Percentiles rank a stretch among this genome's conserved stretches.
These are phyloP conservation scores for Hansenula anomala DNA, from an alignment of 1,139 yeast species.

Conservation along the genomic window DNA sequence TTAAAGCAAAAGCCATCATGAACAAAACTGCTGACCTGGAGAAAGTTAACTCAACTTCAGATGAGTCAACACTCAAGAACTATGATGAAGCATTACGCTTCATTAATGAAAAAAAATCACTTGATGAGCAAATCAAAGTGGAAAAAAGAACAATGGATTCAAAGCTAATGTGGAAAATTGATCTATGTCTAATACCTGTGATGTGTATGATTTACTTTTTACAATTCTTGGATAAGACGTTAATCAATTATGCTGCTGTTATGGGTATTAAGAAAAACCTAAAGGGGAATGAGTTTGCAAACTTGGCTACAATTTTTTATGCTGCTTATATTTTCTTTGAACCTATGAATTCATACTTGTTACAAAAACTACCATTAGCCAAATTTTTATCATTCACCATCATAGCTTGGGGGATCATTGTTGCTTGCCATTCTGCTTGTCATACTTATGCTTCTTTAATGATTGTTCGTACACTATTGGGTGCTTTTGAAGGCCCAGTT, in stretches of 20 bases:
- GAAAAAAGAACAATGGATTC: not conserved
- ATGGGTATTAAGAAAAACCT: conserved; percentile 42
- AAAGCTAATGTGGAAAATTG: conserved; percentile 12
- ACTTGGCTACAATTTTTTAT: conserved; percentile 21
- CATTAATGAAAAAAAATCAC: not conserved
- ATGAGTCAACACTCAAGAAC: not conserved
- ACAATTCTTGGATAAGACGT: conserved; percentile 41
- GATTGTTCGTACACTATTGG: conserved; percentile 47
- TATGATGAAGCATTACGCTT: conserved; percentile 1
- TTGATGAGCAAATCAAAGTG: not conserved
- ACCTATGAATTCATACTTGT: conserved; percentile 25
- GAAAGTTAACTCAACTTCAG: not conserved
- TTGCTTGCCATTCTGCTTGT: conserved; percentile 47
- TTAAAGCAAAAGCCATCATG: too few relatives aligned
- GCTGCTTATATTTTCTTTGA: conserved; percentile 21
- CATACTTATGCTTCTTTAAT: conserved; percentile 44
- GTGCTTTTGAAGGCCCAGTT: conserved; percentile 50
- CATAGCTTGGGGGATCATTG: conserved; percentile 43
- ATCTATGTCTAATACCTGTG: conserved; percentile 25
- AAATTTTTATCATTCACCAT: conserved; percentile 42
- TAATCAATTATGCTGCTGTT: conserved; percentile 44
- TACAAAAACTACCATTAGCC: conserved; percentile 51
- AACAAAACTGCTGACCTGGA: not conserved
- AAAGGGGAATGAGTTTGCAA: conserved; percentile 25
- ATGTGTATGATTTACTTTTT: conserved; percentile 38